Percentiles rank a stretch among this genome's conserved stretches.
Evolutionary conservation across 176 grass and related monocot species (phyloP).

Genomic region (Oropetium thomaeum): DNA sequence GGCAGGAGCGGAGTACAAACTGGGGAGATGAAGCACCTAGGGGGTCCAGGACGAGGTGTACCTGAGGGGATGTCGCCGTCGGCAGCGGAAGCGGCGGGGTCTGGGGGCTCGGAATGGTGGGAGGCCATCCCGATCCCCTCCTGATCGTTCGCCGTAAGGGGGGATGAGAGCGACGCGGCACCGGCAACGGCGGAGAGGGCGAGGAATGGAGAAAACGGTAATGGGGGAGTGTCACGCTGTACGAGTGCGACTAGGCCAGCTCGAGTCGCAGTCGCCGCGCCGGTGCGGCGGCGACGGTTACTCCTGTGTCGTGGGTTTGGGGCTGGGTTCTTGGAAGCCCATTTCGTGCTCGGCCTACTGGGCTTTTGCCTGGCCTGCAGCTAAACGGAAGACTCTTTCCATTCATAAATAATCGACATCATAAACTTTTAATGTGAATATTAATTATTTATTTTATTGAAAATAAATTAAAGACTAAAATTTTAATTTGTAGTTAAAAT

Average conservation of each 20-base stretch:
- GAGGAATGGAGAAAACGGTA: background rate
- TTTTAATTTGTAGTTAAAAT: no score
- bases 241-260: background rate
- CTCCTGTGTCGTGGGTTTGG: background rate
- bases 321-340: background rate
- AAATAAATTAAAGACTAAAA: no score
- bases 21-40: background rate
- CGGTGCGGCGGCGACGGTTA: slow-evolving; percentile 6
- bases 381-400: no score
- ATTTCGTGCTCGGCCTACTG: no score
- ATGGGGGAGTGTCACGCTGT: background rate
- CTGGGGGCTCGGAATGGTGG: slow-evolving; percentile 31
- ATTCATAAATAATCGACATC: no score
- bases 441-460: no score
- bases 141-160: slow-evolving; percentile 9
- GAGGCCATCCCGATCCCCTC: slow-evolving; percentile 45
- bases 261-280: background rate
- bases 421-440: no score
- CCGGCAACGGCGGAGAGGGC: slow-evolving; percentile 42
- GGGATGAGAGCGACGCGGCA: slow-evolving; percentile 27
- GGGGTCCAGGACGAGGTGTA: background rate
- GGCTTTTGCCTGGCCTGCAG: no score
- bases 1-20: background rate
- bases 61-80: slow-evolving; percentile 18
- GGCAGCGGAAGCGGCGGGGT: background rate